Evolutionary conservation across 139 green algal genomes (phyloP), one percentile per base, ranked within the genome.

Genomic region (Picochlorum sp.): DNA sequence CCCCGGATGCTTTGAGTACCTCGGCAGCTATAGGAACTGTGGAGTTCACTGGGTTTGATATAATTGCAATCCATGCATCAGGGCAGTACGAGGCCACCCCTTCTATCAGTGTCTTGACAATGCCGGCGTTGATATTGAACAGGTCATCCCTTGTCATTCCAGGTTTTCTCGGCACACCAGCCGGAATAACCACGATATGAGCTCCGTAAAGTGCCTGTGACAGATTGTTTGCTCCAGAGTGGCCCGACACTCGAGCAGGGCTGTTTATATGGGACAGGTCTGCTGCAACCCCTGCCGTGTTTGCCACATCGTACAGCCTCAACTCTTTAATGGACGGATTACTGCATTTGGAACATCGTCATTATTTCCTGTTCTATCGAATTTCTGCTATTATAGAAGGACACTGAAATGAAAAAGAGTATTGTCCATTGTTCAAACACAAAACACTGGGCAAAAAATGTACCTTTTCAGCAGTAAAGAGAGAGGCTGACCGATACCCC

Each of bases 31-130:
- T 98, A 47, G 93, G 91, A 2, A 99, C 93, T 4, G 93, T 99
- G 39, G 87, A 95, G 84, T 99, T 99, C 36, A 99, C 93, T 1
- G 93, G 93, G 81, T 99, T 99, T 63, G 83, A 93, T 72, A 99
- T 99, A 67, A 96, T 90, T 62, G 84, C 83, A 8, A 96, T 57
- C 55, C 87, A 75, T 14, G 86, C 86, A 20, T 68, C n/a, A 29
- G 78, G 78, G 78, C 85, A 92, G 57, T 81, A 72, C 63, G 82
- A 76, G 10, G 76, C 83, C 28, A 85, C 59, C 12, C 64, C 85
- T 55, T 88, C 69, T 13, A 51, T 58, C 40, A 94, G 73, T 3
- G 54, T 69, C 33, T 70, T 69, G 26, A 94, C 85, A 43, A 94
- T 94, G 41, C 85, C 85, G 20, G 88, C 88, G 65, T 98, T 98